Evolutionary conservation across 306 rosid genomes (phyloP).

Genomic region (Parietaria judaica): DNA sequence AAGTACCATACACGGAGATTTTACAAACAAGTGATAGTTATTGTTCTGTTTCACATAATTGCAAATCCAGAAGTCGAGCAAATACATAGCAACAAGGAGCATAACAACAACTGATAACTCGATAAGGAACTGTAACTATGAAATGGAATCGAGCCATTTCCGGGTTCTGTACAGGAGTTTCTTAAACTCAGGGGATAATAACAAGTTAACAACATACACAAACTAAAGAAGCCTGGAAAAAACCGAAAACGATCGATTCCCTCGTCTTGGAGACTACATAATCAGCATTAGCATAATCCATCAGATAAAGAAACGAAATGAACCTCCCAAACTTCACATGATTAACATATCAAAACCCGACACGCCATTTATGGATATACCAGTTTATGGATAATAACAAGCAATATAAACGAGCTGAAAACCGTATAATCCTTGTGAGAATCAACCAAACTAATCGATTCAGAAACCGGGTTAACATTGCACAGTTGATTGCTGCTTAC

Average conservation of each 20-base stretch:
- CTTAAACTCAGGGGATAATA: background rate
- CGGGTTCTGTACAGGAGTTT: background rate
- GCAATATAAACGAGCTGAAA: background rate
- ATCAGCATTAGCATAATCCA: no score
- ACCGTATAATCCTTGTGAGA: background rate
- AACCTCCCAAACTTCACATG: no score
- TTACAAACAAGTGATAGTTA: no score
- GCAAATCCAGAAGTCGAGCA: no score
- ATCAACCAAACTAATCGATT: no score
- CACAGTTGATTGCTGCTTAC: no score
- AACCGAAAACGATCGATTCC: background rate
- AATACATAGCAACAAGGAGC: no score
- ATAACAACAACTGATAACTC: background rate
- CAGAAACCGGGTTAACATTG: no score
- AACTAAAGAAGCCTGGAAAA: background rate
- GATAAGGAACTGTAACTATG: background rate
- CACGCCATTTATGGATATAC: background rate
- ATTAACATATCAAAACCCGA: background rate
- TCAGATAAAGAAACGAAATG: no score
- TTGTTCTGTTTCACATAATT: no score
- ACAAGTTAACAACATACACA: background rate
- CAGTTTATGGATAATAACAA: background rate
- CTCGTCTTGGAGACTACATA: no score
- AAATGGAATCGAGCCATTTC: background rate
- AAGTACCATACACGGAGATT: no score